Base-by-base conservation (phyloP, 495 filamentous ascomycete genomes). In the Penicillium atrosanguineum region DNA sequence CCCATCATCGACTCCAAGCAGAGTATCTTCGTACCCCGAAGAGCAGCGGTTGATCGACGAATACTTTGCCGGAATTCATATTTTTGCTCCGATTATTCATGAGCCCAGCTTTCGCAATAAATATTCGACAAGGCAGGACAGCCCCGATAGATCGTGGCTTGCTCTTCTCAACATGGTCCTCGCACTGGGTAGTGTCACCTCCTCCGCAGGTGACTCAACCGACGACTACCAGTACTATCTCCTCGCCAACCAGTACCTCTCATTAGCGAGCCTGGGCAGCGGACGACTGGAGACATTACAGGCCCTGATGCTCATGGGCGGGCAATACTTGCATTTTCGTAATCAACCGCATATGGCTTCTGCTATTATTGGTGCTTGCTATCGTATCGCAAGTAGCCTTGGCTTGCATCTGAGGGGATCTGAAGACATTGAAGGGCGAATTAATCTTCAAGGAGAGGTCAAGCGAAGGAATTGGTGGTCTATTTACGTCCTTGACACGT, bases 271-370 rank as follows among this genome's bases (percentile, higher is more conserved):
- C 16, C 82, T 88, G 59, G 84, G 84, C 11, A 84, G 79, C 67
- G 85, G 81, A 51, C 83, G 83, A 54, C 73, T 89, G 44, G 83
- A 87, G 52, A 81, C 80, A 0, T 72, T 89, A 8, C 86, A 89
- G 64, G 82, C 85, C 7, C 69, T 89, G 9, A 77, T 78, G 20
- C 64, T 89, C 39, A 84, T 88, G 65, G 81, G 81, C 45, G 85
- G 86, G 19, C 86, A 82, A 73, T 89, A 88, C 63, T 74, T 88
- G 57, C 85, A 89, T 70, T 89, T 86, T 61, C 79, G 85, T 58
- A 87, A 86, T 69, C 76, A 84, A 25, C 86, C 86, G 19, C 88
- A 88, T 64, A 84, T 87, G 78, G 86, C 86, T 4, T 70, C 64
- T 31, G 55, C 65, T 19, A 38, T 68, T 2, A 52, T 70, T 6